phyloP scores from a whole-genome alignment of 1,139 yeast species.

The Protomyces pachydermus region DNA sequence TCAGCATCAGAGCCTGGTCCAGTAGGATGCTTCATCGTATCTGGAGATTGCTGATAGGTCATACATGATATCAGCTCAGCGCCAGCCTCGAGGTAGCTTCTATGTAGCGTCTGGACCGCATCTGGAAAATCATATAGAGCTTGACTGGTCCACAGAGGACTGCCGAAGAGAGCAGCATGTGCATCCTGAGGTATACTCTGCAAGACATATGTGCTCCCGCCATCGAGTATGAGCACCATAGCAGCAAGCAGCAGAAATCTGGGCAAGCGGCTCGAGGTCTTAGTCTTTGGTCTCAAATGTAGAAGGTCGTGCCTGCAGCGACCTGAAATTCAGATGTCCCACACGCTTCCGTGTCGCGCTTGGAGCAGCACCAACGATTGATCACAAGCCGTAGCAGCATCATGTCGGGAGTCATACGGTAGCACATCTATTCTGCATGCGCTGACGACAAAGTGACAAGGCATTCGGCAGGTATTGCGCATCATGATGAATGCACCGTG shows the following conservation, averaged over 20 bases:
- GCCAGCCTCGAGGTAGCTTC: slow-evolving; percentile 11
- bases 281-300: background rate
- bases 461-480: no score
- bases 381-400: no score
- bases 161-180: slow-evolving; percentile 1
- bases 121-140: slow-evolving; percentile 13
- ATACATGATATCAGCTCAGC: slow-evolving; percentile 19
- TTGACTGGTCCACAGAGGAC: slow-evolving; percentile 22
- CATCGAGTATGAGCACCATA: slow-evolving; percentile 24
- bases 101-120: slow-evolving; percentile 1
- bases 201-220: slow-evolving; percentile 21
- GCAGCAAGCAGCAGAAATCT: background rate
- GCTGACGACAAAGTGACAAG: no score
- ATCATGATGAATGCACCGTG: no score
- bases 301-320: background rate
- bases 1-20: background rate
- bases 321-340: no score
- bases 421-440: no score
- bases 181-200: background rate
- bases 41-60: slow-evolving; percentile 21
- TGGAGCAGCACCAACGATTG: no score
- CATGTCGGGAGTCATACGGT: no score
- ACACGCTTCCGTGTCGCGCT: no score
- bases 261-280: no score
- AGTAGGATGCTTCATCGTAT: slow-evolving; percentile 12